Percentiles rank a stretch among this genome's conserved stretches.
phyloP scores from a whole-genome alignment of 345 rosid genomes.

The Dipteronia sinensis region DNA sequence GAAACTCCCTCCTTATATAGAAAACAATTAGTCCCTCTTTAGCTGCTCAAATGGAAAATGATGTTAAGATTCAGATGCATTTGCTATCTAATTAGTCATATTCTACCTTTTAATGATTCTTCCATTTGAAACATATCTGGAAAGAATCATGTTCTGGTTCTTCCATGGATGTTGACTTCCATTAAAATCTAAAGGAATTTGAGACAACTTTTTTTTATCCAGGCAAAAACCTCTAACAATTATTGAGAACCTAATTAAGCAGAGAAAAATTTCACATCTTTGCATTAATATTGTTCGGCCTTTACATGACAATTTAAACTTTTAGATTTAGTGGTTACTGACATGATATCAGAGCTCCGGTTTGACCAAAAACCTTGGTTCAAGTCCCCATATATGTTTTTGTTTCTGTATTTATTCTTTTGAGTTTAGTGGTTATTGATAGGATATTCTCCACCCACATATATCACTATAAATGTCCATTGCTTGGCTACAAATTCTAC shows the following conservation, averaged over 20 bases:
- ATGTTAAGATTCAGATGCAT: background rate
- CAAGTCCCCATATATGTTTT: too few relatives aligned
- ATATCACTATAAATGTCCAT: too few relatives aligned
- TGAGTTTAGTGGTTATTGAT: too few relatives aligned
- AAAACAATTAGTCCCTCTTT: background rate
- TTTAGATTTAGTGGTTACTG: too few relatives aligned
- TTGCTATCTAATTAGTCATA: background rate
- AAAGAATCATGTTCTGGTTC: constrained; percentile 37
- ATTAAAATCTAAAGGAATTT: background rate
- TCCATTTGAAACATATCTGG: too few relatives aligned
- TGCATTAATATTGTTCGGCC: background rate
- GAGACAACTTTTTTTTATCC: background rate
- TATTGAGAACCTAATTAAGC: background rate
- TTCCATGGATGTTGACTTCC: constrained; percentile 17
- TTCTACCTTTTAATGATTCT: constrained; percentile 9
- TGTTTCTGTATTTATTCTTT: too few relatives aligned
- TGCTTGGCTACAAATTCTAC: background rate
- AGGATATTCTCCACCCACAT: too few relatives aligned
- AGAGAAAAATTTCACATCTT: background rate
- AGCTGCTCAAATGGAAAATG: constrained; percentile 12
- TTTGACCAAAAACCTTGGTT: too few relatives aligned
- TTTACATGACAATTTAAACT: too few relatives aligned
- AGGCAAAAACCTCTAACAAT: background rate
- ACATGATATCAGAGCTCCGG: too few relatives aligned
- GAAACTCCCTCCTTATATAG: constrained; percentile 13